Evolutionary conservation across 176 grass and related monocot genomes (phyloP).

Genomic region (Rhipidocladum racemiflorum): DNA sequence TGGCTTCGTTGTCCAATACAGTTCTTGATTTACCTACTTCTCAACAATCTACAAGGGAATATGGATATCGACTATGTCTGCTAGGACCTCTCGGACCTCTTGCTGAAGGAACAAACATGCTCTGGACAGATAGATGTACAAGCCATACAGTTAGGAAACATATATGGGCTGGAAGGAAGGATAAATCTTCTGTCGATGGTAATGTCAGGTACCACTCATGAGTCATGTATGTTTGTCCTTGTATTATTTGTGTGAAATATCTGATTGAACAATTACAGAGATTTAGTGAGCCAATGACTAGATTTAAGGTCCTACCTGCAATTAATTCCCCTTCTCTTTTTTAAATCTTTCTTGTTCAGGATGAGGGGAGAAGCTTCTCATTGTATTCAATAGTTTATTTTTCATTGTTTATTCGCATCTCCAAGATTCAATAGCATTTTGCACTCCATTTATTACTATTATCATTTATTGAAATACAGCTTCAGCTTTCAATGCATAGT

Average conservation of each 20-base stretch:
- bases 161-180: not conserved
- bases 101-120: too few species aligned
- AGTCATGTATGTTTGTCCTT: conserved; percentile 16
- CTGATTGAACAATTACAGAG: not conserved
- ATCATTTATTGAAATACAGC: not conserved
- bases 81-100: too few species aligned
- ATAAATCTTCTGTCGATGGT: conserved; percentile 15
- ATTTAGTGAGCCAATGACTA: not conserved
- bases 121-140: too few species aligned
- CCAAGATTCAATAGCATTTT: not conserved
- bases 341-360: not conserved
- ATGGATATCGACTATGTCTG: too few species aligned
- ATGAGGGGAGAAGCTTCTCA: not conserved
- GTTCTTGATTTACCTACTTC: too few species aligned
- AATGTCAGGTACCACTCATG: conserved; percentile 21
- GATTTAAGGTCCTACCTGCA: not conserved
- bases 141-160: not conserved
- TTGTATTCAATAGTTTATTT: conserved; percentile 2
- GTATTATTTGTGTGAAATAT: conserved; percentile 17
- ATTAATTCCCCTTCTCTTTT: not conserved
- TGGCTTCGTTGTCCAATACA: too few species aligned
- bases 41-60: too few species aligned
- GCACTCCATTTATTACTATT: not conserved
- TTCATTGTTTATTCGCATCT: not conserved
- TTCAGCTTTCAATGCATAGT: not conserved